Percentiles rank a stretch among this genome's conserved stretches.
These are phyloP conservation scores for Xerocomus minutiporus DNA, from an alignment of 1,284 basidiomycete species.

Conservation along the genomic window DNA sequence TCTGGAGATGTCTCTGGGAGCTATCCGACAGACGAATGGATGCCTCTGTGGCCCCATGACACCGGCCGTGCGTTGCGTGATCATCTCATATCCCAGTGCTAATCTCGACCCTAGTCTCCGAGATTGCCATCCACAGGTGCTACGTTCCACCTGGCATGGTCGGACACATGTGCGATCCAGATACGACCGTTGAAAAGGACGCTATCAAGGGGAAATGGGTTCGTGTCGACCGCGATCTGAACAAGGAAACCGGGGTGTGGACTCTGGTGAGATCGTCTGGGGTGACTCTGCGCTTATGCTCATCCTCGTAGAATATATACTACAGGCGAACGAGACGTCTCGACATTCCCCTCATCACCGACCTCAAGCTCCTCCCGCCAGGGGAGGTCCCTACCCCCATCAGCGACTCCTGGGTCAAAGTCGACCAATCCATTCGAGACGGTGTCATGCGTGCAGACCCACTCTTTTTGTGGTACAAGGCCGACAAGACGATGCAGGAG, in stretches of 20 bases:
- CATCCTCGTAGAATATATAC: conserved; percentile 57
- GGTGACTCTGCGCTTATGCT: conserved; percentile 10
- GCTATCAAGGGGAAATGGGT: conserved; percentile 86
- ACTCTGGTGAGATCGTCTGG: conserved; percentile 42
- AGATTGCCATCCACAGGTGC: conserved; percentile 73
- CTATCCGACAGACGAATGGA: conserved; percentile 78
- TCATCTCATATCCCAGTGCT: not conserved
- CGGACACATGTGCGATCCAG: conserved; percentile 61
- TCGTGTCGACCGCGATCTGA: conserved; percentile 72
- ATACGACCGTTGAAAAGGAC: conserved; percentile 67
- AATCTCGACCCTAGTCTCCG: conserved; percentile 54
- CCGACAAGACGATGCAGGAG: conserved; percentile 55
- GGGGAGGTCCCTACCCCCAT: conserved; percentile 44
- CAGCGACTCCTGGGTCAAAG: conserved; percentile 52
- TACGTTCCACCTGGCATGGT: conserved; percentile 57
- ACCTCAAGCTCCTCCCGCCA: conserved; percentile 53
- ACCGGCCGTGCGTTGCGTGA: conserved; percentile 63
- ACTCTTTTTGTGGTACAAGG: conserved; percentile 72
- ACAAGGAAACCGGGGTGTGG: conserved; percentile 60
- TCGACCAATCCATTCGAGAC: conserved; percentile 50
- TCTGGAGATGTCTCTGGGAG: conserved; percentile 42
- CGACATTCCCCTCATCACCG: conserved; percentile 66
- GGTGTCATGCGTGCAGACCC: conserved; percentile 50
- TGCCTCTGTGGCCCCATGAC: conserved; percentile 74
- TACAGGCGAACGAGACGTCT: conserved; percentile 81